Conservation (phyloP, 2,329 filamentous ascomycete genomes). For the Xylaria sp. region DNA sequence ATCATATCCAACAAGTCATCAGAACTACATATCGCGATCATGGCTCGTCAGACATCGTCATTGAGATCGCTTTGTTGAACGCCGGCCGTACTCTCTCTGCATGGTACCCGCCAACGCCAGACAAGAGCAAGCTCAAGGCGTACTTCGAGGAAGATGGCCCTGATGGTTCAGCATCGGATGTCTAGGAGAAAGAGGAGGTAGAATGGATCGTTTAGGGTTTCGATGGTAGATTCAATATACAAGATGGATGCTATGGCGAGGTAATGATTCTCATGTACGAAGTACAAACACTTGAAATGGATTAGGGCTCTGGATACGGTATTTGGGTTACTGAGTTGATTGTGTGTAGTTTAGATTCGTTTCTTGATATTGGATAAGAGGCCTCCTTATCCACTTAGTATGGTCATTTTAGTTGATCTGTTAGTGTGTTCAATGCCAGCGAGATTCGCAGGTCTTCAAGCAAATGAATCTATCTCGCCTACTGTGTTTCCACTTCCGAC, state of each 20-base stretch:
- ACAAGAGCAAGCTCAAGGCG: background rate
- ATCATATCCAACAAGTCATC: too few species aligned
- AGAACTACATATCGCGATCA: too few species aligned
- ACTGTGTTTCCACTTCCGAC: background rate
- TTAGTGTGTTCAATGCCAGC: background rate
- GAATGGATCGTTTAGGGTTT: too few species aligned
- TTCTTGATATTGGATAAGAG: background rate
- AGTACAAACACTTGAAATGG: background rate
- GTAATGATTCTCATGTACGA: too few species aligned
- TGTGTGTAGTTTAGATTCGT: background rate
- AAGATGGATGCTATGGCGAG: background rate
- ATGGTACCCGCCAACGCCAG: slow-evolving; percentile 16
- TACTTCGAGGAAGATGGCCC: background rate
- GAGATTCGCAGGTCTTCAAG: too few species aligned
- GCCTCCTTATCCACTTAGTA: background rate
- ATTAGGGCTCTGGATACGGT: background rate
- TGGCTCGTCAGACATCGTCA: background rate
- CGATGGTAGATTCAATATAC: too few species aligned
- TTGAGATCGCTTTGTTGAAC: background rate
- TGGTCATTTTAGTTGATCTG: background rate
- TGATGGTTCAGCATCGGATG: background rate
- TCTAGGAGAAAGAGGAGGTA: background rate
- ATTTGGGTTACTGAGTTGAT: background rate
- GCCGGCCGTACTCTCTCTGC: background rate
- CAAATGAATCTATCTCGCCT: background rate